Evolutionary conservation across 106 monocot genomes (phyloP), one percentile per base, ranked within the genome.

Genomic region (Hemerocallis citrina): DNA sequence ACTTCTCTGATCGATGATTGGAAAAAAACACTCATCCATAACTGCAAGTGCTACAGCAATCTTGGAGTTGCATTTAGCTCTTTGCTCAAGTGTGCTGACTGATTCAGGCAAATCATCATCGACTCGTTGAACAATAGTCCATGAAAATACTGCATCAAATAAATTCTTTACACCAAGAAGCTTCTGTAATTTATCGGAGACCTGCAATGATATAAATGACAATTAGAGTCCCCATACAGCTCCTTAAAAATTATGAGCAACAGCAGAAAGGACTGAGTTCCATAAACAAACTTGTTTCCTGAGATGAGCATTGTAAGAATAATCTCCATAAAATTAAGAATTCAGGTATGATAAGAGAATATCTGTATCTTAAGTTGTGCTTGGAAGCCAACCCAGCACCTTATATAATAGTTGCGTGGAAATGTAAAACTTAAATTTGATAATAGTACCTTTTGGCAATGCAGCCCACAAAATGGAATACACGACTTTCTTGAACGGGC

Each of bases 1-100:
- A 79, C 84, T 90, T 65, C 95, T 76, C 36, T 81, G 72, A 40
- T 96, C 95, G 64, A 67, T 56, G 50, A 81, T 81, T 0, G 95
- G 95, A 24, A 84, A 48, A 75, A 96, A 96, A 44, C 95, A 96
- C 55, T 96, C 95, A 55, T 90, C 71, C 95, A 86, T 86, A 38
- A 96, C 72, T 37, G 70, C 46, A 41, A 84, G 66, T 2, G 95
- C 86, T 67, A 90, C 79, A 52, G 86, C 83, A 69, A 80, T 62
- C 77, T 86, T 90, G 15, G 95, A 81, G 47, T 96, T 96, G 70
- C 81, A 87, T 52, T 86, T 79, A 37, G 71, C 90, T 54, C 34
- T 70, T 52, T 34, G 65, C 31, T 70, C 59, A 29, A 70, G 29
- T 62, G 29, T 39, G 68, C 33, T 31, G 0, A 39, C 22, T 19